These are phyloP conservation scores for Termitomyces sp. DNA, from an alignment of 768 basidiomycete species.

Conservation along the genomic window DNA sequence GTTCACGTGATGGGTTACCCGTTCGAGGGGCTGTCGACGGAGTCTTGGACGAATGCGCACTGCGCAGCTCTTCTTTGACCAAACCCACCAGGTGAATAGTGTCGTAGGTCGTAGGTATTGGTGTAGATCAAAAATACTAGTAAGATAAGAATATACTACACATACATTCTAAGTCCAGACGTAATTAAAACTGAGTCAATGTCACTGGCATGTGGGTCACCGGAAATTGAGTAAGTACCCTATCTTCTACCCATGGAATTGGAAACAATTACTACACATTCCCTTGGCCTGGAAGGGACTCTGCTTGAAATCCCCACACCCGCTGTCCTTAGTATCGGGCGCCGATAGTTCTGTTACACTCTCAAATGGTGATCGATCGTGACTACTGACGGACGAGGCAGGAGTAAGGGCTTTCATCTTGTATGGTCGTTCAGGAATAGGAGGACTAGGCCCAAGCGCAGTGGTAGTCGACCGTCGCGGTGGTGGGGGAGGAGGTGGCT, in stretches of 20 bases:
- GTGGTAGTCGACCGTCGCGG: conserved; percentile 43
- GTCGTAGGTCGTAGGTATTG: background rate
- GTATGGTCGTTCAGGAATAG: conserved; percentile 43
- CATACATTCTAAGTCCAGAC: conserved; percentile 9
- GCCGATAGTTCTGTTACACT: conserved; percentile 48
- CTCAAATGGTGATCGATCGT: conserved; percentile 63
- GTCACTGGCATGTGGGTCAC: background rate
- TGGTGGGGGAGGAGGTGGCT: conserved; percentile 63
- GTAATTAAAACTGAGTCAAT: conserved; percentile 4
- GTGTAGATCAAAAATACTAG: background rate
- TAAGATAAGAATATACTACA: conserved; percentile 5
- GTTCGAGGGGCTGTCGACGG: no score
- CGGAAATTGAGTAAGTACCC: background rate
- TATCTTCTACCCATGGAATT: conserved; percentile 36
- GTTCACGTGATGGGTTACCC: conserved; percentile 7
- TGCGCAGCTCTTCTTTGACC: no score
- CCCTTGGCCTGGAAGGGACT: conserved; percentile 65
- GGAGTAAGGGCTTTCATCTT: conserved; percentile 21
- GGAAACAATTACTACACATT: conserved; percentile 65
- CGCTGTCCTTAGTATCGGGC: conserved; percentile 17
- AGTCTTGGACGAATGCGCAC: no score
- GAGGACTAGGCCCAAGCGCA: conserved; percentile 32
- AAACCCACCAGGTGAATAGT: no score
- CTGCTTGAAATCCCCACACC: conserved; percentile 58
- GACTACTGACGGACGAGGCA: conserved; percentile 32